phyloP scores from a whole-genome alignment of 148 eudicot genomes.

The Selenicereus undatus region DNA sequence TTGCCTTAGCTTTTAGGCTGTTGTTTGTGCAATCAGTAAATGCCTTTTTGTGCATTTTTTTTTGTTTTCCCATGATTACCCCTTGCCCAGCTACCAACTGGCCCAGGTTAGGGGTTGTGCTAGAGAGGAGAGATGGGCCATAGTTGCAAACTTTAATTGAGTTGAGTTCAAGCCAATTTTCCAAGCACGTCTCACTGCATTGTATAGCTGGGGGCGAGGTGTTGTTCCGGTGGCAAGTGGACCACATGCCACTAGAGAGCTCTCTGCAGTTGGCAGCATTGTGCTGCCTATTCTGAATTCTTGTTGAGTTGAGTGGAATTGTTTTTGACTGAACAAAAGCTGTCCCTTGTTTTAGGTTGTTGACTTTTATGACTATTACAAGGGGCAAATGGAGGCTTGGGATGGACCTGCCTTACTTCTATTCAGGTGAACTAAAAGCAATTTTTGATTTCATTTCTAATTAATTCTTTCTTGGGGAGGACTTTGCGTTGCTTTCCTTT shows the following conservation, averaged over 20 bases:
- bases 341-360: constrained; percentile 45
- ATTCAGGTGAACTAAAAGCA: constrained; percentile 61
- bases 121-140: not conserved
- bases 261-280: not conserved
- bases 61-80: not conserved
- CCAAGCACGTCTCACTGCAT: not conserved
- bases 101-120: no score
- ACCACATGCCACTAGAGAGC: not conserved
- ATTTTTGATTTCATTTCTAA: not conserved
- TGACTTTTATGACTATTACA: constrained; percentile 94
- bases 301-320: not conserved
- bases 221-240: not conserved
- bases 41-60: not conserved
- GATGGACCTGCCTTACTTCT: constrained; percentile 99
- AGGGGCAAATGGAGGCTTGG: constrained; percentile 99
- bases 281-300: not conserved
- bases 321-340: constrained; percentile 12
- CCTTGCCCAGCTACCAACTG: not conserved
- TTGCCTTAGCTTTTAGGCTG: not conserved
- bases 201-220: not conserved
- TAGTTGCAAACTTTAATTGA: not conserved
- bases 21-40: not conserved
- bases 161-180: not conserved
- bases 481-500: not conserved
- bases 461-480: not conserved